Percentiles rank a stretch among this genome's conserved stretches.
Evolutionary conservation across 108 stramenopile species (phyloP).

Genomic region (Epipyxis sp.): DNA sequence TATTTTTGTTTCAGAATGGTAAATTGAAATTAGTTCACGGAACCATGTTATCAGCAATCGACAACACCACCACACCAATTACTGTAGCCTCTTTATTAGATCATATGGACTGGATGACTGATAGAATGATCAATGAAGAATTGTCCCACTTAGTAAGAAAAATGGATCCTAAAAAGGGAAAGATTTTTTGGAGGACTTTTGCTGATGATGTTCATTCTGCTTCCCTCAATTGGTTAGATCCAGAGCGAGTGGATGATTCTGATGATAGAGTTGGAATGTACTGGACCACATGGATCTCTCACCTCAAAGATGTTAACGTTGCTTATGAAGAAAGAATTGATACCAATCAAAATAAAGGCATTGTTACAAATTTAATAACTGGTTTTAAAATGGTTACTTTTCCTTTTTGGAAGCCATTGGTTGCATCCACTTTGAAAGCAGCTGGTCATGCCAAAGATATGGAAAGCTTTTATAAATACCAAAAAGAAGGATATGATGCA

Average conservation of each 20-base stretch:
- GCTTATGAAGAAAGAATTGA: constrained; percentile 17
- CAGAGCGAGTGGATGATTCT: constrained; percentile 30
- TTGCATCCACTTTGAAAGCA: neutral
- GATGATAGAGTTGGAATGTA: constrained; percentile 52
- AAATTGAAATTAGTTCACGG: constrained; percentile 45
- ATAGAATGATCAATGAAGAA: constrained; percentile 21
- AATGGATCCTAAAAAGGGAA: constrained; percentile 29
- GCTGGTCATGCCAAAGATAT: constrained; percentile 41
- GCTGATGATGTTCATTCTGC: constrained; percentile 36
- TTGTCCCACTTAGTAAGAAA: constrained; percentile 6
- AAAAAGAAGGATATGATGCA: constrained; percentile 51
- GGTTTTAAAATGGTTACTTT: constrained; percentile 41
- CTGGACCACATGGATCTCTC: constrained; percentile 45
- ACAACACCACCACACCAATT: constrained; percentile 13
- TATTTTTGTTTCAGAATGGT: too few relatives aligned
- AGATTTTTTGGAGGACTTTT: constrained; percentile 44
- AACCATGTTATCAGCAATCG: constrained; percentile 31
- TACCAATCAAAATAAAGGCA: neutral
- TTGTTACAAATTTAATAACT: constrained; percentile 28
- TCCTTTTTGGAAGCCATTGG: constrained; percentile 34
- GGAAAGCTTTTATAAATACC: constrained; percentile 44
- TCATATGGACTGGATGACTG: constrained; percentile 52
- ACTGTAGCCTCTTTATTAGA: constrained; percentile 52
- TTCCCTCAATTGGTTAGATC: constrained; percentile 35
- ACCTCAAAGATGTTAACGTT: constrained; percentile 36